A percentile compares a stretch with the other conserved stretches of the same genome.
Conservation (phyloP, 371 early-diverging fungal species). For the Mortierella sp. region DNA sequence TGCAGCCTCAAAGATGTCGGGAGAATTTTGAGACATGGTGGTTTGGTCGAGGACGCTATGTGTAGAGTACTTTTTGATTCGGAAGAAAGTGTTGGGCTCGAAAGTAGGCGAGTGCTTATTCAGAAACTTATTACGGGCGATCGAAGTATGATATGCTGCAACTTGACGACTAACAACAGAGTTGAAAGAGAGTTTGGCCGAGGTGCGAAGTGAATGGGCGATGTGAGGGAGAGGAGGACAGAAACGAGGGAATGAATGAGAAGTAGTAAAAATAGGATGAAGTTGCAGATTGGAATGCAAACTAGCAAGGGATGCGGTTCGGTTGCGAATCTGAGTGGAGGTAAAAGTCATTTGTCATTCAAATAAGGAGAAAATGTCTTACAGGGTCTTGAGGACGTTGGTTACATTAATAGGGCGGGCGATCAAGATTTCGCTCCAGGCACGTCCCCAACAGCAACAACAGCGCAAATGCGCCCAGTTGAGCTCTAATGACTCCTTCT, state of each 20-base stretch:
- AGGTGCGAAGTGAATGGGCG: slow-evolving; percentile 4
- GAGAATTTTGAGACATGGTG: slow-evolving; percentile 13
- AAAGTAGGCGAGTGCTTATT: slow-evolving; percentile 1
- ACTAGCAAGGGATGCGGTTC: not conserved
- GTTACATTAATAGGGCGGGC: not conserved
- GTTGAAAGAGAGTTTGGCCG: not conserved
- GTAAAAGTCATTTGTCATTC: slow-evolving; percentile 21
- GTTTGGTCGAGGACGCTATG: slow-evolving; percentile 1
- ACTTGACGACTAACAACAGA: slow-evolving; percentile 1
- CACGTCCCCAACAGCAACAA: too few species aligned
- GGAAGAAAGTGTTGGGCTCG: not conserved
- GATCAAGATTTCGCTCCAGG: too few species aligned
- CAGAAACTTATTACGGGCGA: not conserved
- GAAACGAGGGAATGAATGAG: not conserved
- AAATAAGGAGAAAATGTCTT: not conserved
- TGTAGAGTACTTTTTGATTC: slow-evolving; percentile 1
- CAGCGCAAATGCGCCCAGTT: too few species aligned
- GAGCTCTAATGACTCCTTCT: too few species aligned
- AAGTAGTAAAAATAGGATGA: not conserved
- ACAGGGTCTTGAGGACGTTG: not conserved
- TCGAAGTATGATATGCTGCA: not conserved
- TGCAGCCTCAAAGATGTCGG: slow-evolving; percentile 53
- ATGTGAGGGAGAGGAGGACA: not conserved
- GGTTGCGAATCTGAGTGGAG: slow-evolving; percentile 6
- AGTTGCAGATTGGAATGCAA: not conserved